phyloP scores from a whole-genome alignment of 2,329 filamentous ascomycete genomes.

The Fusarium oligoseptatum region DNA sequence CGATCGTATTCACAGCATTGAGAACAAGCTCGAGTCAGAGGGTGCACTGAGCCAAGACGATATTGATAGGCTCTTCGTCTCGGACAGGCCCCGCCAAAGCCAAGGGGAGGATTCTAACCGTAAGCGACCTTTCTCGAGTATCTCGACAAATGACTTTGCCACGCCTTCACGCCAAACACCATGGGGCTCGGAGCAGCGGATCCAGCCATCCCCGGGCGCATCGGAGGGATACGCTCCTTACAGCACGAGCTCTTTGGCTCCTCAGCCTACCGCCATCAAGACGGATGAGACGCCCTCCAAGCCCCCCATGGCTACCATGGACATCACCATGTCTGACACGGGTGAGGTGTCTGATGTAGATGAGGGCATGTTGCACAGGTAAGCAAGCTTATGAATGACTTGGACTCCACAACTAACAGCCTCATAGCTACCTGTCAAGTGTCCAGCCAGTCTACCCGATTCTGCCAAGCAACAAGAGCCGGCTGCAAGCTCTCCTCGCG shows the following conservation, averaged over 20 bases:
- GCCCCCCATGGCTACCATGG: slow-evolving; percentile 51
- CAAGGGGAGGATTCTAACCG: slow-evolving; percentile 50
- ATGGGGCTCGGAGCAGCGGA: slow-evolving; percentile 64
- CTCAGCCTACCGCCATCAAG: slow-evolving; percentile 59
- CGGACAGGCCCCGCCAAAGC: slow-evolving; percentile 52
- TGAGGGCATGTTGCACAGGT: slow-evolving; percentile 62
- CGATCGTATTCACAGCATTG: slow-evolving; percentile 84
- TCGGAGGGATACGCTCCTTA: slow-evolving; percentile 52
- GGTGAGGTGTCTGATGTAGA: slow-evolving; percentile 56
- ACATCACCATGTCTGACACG: slow-evolving; percentile 51
- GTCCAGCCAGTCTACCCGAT: slow-evolving; percentile 78
- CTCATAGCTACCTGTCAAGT: slow-evolving; percentile 69
- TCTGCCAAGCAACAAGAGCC: slow-evolving; percentile 68
- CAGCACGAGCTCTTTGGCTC: slow-evolving; percentile 59
- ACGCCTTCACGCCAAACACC: slow-evolving; percentile 59
- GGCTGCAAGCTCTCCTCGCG: slow-evolving; percentile 68
- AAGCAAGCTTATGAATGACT: slow-evolving; percentile 36
- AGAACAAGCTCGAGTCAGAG: slow-evolving; percentile 77
- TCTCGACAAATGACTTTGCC: slow-evolving; percentile 57
- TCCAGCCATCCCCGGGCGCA: slow-evolving; percentile 56
- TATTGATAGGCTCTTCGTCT: slow-evolving; percentile 59
- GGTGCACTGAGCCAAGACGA: slow-evolving; percentile 58
- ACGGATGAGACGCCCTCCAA: slow-evolving; percentile 54
- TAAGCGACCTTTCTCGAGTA: slow-evolving; percentile 65
- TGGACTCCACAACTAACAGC: slow-evolving; percentile 19